Percentiles rank a stretch among this genome's conserved stretches.
Conservation (phyloP, 306 rosid genomes). For the cucumber (Cucumis sativus) region Cucumber_9930_V3 NC_026656.2:3214001-3214500, state of each 20-base stretch:
- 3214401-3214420: too few species aligned
- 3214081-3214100: neutral
- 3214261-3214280: neutral
- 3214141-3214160: conserved; percentile 25
- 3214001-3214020: conserved; percentile 24
- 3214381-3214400: neutral
- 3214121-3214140: neutral
- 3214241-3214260: conserved; percentile 28
- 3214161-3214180: neutral
- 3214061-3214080: neutral
- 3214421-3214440: neutral
- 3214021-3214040: neutral
- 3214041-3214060: neutral
- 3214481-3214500: neutral
- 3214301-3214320: too few species aligned
- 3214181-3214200: conserved; percentile 38
- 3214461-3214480: neutral
- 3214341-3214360: conserved; percentile 15
- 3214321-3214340: neutral
- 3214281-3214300: neutral
- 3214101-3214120: neutral
- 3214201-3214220: conserved; percentile 24
- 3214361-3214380: conserved; percentile 18
- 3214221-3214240: conserved; percentile 7
- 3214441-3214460: neutral